Evolutionary conservation across 148 eudicot genomes (phyloP), one percentile per base, ranked within the genome.

Genomic region (Fagopyrum homotropicum): DNA sequence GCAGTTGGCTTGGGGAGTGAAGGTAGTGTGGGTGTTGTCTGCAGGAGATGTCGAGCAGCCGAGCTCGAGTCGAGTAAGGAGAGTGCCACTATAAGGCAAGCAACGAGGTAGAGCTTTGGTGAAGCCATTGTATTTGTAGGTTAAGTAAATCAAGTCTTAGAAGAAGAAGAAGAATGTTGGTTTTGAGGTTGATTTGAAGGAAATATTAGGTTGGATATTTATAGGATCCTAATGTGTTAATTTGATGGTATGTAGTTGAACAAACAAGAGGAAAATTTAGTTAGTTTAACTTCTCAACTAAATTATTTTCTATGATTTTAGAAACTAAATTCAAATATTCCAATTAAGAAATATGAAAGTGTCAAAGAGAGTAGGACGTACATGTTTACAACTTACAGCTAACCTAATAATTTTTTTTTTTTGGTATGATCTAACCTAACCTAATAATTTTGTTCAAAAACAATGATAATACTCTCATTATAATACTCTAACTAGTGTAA

Each of bases 211-310:
- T 4, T 46, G 61, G 48, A 11, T 14, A 64, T 66, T 51, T 73
- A 45, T 66, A 52, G 77, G 44, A 16, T 52, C 6, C 2, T 5
- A 5, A 59, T 40, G 73, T n/a, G 69, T 66, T 66, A 77, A 74
- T 78, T 66, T 14, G 72, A 78, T 51, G 54, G 40, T 52, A 77
- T 29, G 47, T 49, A 9, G 77, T 52, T 74, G 66, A 68, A 52
- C 16, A 46, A 77, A 48, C 16, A 48, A 29, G 16, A 68, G 11
- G 22, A 76, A 72, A 19, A 7, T 9, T 29, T 26, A 60, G 80
- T 78, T 73, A 45, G 80, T 63, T 63, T 76, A 78, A 45, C 77
- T 78, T 73, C 76, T 70, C 75, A 78, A 78, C 73, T 5, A 10
- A 61, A 61, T 46, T 72, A 29, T n/a, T 60, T 4, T 17, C 14